Percentiles rank a stretch among this genome's conserved stretches.
phyloP scores from a whole-genome alignment of 2,329 filamentous ascomycete genomes.

The Exophiala calicioides region DNA sequence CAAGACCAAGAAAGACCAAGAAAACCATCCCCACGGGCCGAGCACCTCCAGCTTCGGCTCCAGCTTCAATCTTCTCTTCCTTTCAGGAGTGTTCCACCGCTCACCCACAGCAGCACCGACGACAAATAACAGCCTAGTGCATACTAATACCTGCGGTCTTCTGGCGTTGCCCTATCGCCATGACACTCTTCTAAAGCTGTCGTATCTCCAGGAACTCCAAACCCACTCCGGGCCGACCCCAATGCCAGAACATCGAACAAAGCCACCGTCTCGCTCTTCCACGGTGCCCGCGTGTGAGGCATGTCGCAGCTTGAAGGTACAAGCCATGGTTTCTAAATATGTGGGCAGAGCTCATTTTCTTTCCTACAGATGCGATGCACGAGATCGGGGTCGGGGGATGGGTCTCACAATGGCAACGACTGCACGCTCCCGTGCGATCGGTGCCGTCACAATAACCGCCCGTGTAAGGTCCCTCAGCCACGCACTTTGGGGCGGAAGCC shows the following conservation, averaged over 20 bases:
- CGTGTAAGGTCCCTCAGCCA: slow-evolving; percentile 32
- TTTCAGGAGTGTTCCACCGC: no score
- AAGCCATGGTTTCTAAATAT: neutral
- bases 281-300: slow-evolving; percentile 31
- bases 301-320: slow-evolving; percentile 25
- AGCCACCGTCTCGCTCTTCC: neutral
- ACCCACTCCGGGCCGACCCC: no score
- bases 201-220: no score
- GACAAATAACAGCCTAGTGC: no score
- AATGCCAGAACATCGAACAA: neutral
- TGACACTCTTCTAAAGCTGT: no score
- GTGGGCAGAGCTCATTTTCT: neutral
- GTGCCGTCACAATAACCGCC: slow-evolving; percentile 31
- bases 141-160: no score
- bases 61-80: no score
- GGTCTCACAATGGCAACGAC: neutral
- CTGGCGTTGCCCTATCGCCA: no score
- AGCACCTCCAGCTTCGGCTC: no score
- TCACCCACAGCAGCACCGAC: no score
- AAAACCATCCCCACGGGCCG: no score
- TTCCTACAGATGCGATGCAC: slow-evolving; percentile 34
- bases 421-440: slow-evolving; percentile 31
- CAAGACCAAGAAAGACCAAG: no score
- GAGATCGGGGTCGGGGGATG: slow-evolving; percentile 15
- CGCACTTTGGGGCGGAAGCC: slow-evolving; percentile 33